Evolutionary conservation across 495 filamentous ascomycete genomes (phyloP).

Genomic region (Chaetomium cochliodes): DNA sequence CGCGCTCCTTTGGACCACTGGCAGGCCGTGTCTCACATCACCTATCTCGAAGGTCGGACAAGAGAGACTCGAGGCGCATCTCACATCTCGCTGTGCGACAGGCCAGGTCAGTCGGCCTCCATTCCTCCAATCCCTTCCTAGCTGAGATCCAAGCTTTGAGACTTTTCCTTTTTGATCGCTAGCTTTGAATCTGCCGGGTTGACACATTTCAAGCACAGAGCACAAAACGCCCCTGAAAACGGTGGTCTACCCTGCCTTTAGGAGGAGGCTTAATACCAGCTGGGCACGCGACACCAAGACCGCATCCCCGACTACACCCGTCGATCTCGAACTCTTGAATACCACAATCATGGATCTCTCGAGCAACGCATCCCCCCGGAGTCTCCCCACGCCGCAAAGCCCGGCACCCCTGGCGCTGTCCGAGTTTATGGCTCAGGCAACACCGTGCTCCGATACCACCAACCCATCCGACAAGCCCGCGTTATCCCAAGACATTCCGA

Average conservation of each 20-base stretch:
- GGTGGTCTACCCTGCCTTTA: neutral
- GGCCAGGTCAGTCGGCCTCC: neutral
- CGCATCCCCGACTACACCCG: neutral
- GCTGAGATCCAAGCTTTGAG: neutral
- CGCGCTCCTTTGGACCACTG: neutral
- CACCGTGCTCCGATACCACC: conserved; percentile 25
- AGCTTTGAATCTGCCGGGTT: neutral
- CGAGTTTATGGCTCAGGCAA: conserved; percentile 28
- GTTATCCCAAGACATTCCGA: neutral
- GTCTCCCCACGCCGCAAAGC: conserved; percentile 22
- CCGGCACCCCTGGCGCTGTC: conserved; percentile 30
- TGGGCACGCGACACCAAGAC: neutral
- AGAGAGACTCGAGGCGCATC: conserved; percentile 6
- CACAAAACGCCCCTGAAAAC: neutral
- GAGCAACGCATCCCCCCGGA: conserved; percentile 18
- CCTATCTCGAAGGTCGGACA: neutral
- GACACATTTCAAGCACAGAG: conserved; percentile 1
- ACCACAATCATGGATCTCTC: conserved; percentile 29
- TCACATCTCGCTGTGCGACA: neutral
- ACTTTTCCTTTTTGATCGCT: neutral
- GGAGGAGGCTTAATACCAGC: neutral
- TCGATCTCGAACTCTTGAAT: neutral
- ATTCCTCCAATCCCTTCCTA: too few species aligned
- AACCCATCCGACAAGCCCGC: conserved; percentile 23
- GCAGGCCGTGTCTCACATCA: neutral